These are phyloP conservation scores for Lentinula guzmanii DNA, from an alignment of 768 basidiomycete genomes.

Conservation along the genomic window DNA sequence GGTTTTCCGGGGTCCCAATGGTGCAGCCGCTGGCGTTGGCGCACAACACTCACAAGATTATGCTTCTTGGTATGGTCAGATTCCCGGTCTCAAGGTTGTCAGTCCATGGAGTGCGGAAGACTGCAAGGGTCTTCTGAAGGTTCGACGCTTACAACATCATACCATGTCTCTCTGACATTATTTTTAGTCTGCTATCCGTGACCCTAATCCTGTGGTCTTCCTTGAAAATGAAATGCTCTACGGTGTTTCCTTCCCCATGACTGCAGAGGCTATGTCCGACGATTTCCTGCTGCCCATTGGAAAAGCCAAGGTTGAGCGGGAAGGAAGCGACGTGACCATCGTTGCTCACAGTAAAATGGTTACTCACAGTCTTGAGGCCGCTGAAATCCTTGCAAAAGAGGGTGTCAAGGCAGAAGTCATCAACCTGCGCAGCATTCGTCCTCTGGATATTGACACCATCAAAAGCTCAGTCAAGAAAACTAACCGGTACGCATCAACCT, in stretches of 20 bases:
- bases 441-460: conserved; percentile 96
- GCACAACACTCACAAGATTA: conserved; percentile 99
- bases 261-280: conserved; percentile 89
- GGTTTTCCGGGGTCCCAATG: conserved; percentile 99
- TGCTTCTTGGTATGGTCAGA: conserved; percentile 87
- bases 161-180: not conserved
- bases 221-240: conserved; percentile 99
- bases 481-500: conserved; percentile 57
- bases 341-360: conserved; percentile 99
- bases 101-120: conserved; percentile 99
- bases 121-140: conserved; percentile 97
- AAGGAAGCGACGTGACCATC: conserved; percentile 89
- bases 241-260: conserved; percentile 96
- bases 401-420: conserved; percentile 97
- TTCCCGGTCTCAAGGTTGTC: conserved; percentile 96
- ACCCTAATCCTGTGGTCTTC: conserved; percentile 98
- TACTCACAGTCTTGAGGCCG: conserved; percentile 89
- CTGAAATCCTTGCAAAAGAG: conserved; percentile 89
- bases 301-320: conserved; percentile 93
- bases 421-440: conserved; percentile 93
- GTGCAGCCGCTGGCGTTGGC: conserved; percentile 93
- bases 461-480: conserved; percentile 98
- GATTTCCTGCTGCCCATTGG: conserved; percentile 95
- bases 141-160: conserved; percentile 20
- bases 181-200: conserved; percentile 85